phyloP scores from a whole-genome alignment of 176 grass and related monocot genomes.

The Aegilops speltoides region DNA sequence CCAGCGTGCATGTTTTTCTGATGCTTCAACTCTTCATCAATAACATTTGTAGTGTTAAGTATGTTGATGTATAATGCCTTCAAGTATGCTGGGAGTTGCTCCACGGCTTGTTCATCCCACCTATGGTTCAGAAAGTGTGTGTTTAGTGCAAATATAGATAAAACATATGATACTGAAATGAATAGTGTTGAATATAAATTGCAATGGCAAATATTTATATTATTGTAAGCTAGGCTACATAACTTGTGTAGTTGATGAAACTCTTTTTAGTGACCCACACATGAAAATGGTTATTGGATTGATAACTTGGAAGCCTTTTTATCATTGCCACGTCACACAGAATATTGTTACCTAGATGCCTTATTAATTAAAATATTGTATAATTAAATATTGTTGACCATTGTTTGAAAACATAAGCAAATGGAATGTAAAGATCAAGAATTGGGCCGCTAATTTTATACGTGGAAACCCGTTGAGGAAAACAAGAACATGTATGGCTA shows the following conservation, averaged over 20 bases:
- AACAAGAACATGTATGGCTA: too few relatives aligned
- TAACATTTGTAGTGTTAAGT: not conserved
- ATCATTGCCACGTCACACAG: not conserved
- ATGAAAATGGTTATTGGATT: not conserved
- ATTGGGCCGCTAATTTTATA: too few relatives aligned
- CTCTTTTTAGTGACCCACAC: not conserved
- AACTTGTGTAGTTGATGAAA: not conserved
- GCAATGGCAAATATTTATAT: not conserved
- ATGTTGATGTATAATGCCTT: constrained; percentile 18
- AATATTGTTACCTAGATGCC: not conserved
- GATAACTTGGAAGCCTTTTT: not conserved
- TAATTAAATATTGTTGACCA: not conserved
- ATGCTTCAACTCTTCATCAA: constrained; percentile 5
- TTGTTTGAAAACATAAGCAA: too few relatives aligned
- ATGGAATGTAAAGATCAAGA: too few relatives aligned
- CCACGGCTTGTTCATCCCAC: not conserved
- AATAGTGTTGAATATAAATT: not conserved
- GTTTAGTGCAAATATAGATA: not conserved
- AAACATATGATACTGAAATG: not conserved
- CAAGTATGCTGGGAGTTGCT: not conserved
- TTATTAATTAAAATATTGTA: not conserved
- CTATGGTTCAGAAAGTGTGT: not conserved
- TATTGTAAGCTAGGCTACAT: not conserved
- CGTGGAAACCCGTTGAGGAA: too few relatives aligned
- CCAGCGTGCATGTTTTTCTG: not conserved